Percentiles rank a stretch among this genome's conserved stretches.
phyloP scores from a whole-genome alignment of 2,329 filamentous ascomycete genomes.

The Phoma sp. region DNA sequence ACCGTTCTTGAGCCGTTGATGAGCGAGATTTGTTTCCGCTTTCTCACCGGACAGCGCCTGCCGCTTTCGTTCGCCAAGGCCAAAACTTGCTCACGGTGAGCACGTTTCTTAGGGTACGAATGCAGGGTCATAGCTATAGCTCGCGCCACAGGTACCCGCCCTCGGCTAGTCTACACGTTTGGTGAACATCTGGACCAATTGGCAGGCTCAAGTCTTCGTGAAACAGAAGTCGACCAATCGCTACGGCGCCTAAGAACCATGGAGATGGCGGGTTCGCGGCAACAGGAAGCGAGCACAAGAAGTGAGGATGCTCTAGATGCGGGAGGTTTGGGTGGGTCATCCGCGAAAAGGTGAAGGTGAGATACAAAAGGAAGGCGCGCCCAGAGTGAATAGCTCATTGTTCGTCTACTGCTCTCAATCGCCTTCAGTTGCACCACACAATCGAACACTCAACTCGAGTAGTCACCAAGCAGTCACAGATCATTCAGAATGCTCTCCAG shows the following conservation, averaged over 20 bases:
- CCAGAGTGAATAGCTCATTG: background rate
- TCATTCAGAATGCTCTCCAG: slow-evolving; percentile 28
- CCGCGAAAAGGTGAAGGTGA: background rate
- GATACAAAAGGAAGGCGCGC: slow-evolving; percentile 6
- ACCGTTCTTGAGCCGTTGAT: background rate
- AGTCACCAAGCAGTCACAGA: background rate
- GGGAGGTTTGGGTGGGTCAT: background rate
- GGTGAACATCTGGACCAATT: slow-evolving; percentile 3
- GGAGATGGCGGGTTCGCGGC: background rate
- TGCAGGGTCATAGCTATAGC: slow-evolving; percentile 30
- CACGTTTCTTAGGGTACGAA: slow-evolving; percentile 25
- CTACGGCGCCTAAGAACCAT: background rate
- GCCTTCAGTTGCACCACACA: background rate
- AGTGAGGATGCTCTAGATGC: slow-evolving; percentile 9
- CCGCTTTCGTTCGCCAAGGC: slow-evolving; percentile 25
- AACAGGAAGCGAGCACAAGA: slow-evolving; percentile 7
- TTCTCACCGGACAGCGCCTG: slow-evolving; percentile 22
- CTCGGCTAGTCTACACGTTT: slow-evolving; percentile 13
- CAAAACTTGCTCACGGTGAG: slow-evolving; percentile 35
- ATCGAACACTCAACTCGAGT: background rate
- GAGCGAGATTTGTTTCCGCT: slow-evolving; percentile 7
- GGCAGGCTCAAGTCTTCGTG: background rate
- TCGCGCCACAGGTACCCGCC: slow-evolving; percentile 29
- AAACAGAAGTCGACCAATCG: slow-evolving; percentile 7
- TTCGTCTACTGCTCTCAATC: background rate